Conservation (phyloP, 257 asterid genomes). For the Knoxia roxburghii region DNA sequence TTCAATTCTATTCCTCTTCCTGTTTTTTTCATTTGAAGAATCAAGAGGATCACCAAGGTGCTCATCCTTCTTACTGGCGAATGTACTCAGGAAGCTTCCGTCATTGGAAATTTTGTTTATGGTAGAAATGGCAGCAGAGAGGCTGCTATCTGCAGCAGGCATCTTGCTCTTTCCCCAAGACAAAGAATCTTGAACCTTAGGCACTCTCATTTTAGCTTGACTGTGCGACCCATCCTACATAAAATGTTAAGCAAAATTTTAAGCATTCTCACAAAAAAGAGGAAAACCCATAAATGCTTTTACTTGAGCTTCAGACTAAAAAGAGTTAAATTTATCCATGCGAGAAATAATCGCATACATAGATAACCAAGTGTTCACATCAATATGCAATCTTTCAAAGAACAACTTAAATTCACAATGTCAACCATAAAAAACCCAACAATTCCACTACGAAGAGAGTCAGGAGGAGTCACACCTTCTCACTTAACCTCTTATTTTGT, state of each 20-base stretch:
- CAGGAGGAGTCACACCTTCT: slow-evolving; percentile 41
- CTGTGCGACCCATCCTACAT: slow-evolving; percentile 30
- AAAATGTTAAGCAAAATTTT: slow-evolving; percentile 21
- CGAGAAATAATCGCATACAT: not conserved
- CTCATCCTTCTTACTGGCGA: slow-evolving; percentile 33
- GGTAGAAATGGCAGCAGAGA: slow-evolving; percentile 69
- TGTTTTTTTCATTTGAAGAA: slow-evolving; percentile 25
- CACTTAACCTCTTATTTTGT: slow-evolving; percentile 25
- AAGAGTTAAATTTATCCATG: not conserved
- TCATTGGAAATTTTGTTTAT: slow-evolving; percentile 60
- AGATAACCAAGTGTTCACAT: not conserved
- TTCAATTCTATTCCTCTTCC: slow-evolving; percentile 29
- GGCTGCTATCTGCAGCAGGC: slow-evolving; percentile 52
- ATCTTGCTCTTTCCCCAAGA: slow-evolving; percentile 67
- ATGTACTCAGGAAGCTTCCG: slow-evolving; percentile 64
- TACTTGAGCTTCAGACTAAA: not conserved
- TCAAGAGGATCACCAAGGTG: slow-evolving; percentile 24
- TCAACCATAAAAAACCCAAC: not conserved
- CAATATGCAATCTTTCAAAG: not conserved
- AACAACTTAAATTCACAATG: not conserved
- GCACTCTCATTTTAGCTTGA: slow-evolving; percentile 73
- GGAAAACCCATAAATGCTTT: not conserved
- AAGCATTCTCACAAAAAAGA: not conserved
- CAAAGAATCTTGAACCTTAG: slow-evolving; percentile 63
- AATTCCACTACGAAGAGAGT: slow-evolving; percentile 7